Evolutionary conservation across 768 basidiomycete species (phyloP).

Genomic region (Boletales sp.): DNA sequence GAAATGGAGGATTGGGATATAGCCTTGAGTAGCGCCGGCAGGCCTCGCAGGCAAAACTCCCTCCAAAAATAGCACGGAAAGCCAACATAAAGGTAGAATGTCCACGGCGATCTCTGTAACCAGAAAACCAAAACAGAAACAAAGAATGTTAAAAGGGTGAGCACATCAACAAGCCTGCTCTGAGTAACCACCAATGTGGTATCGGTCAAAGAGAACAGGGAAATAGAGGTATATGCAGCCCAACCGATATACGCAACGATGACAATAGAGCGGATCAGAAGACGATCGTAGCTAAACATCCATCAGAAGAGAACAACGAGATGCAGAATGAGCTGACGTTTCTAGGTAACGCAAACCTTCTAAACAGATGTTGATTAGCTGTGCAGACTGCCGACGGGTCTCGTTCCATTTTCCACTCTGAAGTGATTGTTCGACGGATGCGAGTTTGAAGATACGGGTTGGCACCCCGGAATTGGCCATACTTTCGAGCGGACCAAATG

Average conservation of each 20-base stretch:
- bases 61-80: conserved; percentile 82
- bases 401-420: conserved; percentile 38
- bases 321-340: conserved; percentile 36
- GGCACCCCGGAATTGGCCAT: conserved; percentile 22
- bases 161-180: conserved; percentile 13
- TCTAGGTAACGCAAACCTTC: conserved; percentile 74
- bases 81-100: conserved; percentile 69
- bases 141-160: conserved; percentile 28
- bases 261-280: conserved; percentile 67
- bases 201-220: conserved; percentile 46
- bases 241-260: conserved; percentile 73
- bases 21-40: conserved; percentile 9
- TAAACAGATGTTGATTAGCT: conserved; percentile 52
- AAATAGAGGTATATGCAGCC: conserved; percentile 63
- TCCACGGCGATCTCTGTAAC: conserved; percentile 63
- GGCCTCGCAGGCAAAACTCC: conserved; percentile 39
- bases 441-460: conserved; percentile 35
- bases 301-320: conserved; percentile 4
- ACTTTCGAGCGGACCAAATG: conserved; percentile 50
- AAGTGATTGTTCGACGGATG: conserved; percentile 46
- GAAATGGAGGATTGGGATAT: conserved; percentile 24
- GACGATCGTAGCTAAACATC: conserved; percentile 59
- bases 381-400: conserved; percentile 46
- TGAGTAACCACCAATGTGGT: not conserved
- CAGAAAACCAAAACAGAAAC: conserved; percentile 50